phyloP scores from a whole-genome alignment of 1,139 yeast genomes.

The Candida sp. region DNA sequence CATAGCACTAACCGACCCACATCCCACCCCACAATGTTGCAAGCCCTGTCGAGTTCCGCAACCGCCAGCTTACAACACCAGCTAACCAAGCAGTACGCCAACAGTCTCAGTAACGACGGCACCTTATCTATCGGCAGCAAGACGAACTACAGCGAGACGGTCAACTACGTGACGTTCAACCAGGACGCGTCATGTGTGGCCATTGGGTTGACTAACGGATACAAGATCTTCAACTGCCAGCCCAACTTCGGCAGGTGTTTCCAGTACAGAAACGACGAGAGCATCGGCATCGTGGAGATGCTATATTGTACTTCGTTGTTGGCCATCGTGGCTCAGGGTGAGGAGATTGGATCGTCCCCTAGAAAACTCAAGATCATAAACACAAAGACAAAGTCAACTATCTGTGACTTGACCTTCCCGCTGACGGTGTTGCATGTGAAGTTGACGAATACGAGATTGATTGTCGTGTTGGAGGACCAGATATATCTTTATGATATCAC shows the following conservation, averaged over 20 bases:
- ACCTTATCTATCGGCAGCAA: conserved; percentile 10
- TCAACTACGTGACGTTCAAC: conserved; percentile 77
- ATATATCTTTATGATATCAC: conserved; percentile 88
- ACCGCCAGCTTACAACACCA: conserved; percentile 8
- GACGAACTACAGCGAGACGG: conserved; percentile 18
- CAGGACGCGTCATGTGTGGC: conserved; percentile 92
- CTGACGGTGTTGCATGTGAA: conserved; percentile 79
- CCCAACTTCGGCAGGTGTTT: conserved; percentile 84
- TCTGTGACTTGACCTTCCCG: conserved; percentile 91
- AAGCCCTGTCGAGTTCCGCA: conserved; percentile 13
- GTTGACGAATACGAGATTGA: conserved; percentile 73
- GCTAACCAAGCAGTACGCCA: conserved; percentile 12
- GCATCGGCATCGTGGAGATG: conserved; percentile 86
- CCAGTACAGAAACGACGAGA: conserved; percentile 51
- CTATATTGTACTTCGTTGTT: conserved; percentile 86
- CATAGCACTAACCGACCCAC: neutral
- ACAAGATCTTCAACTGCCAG: conserved; percentile 84
- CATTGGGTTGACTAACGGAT: conserved; percentile 76
- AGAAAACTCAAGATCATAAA: conserved; percentile 81
- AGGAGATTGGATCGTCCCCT: conserved; percentile 80
- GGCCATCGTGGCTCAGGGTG: conserved; percentile 89
- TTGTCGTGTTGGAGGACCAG: conserved; percentile 83
- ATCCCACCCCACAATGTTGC: conserved; percentile 8
- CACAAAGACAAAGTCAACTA: conserved; percentile 72
- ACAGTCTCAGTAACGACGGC: conserved; percentile 11